These are phyloP conservation scores for Cordyceps fumosorosea DNA, from an alignment of 2,329 filamentous ascomycete species.

Conservation along the genomic window DNA sequence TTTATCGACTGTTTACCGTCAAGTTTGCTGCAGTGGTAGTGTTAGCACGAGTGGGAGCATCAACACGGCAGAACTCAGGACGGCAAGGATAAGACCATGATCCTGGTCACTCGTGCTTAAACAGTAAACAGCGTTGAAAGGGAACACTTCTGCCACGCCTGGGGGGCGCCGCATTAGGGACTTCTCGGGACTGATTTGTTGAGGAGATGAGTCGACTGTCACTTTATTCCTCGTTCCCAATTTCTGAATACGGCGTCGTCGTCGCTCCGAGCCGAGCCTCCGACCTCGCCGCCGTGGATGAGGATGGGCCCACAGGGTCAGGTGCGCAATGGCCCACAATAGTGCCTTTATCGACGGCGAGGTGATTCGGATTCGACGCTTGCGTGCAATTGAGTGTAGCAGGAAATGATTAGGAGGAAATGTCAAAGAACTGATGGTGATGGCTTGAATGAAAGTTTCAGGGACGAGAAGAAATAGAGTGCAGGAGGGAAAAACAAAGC, in stretches of 20 bases:
- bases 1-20: too few relatives aligned
- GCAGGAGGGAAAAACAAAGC: not conserved
- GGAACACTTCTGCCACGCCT: not conserved
- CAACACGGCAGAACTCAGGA: too few relatives aligned
- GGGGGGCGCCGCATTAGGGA: not conserved
- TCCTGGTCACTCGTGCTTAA: too few relatives aligned
- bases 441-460: not conserved
- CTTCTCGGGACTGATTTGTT: not conserved
- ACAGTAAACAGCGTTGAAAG: not conserved
- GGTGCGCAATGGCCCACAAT: constrained; percentile 16
- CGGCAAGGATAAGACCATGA: too few relatives aligned
- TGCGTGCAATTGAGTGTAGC: not conserved
- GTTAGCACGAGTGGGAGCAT: too few relatives aligned
- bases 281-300: constrained; percentile 7
- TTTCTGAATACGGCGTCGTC: not conserved
- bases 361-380: constrained; percentile 11
- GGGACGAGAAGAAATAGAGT: not conserved
- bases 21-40: too few relatives aligned
- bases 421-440: constrained; percentile 14
- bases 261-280: constrained; percentile 13
- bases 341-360: constrained; percentile 13
- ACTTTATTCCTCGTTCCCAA: not conserved
- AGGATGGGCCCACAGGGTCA: constrained; percentile 10
- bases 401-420: too few relatives aligned
- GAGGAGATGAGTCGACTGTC: not conserved